phyloP scores from a whole-genome alignment of 2,329 filamentous ascomycete species.

The Exophiala mesophila region DNA sequence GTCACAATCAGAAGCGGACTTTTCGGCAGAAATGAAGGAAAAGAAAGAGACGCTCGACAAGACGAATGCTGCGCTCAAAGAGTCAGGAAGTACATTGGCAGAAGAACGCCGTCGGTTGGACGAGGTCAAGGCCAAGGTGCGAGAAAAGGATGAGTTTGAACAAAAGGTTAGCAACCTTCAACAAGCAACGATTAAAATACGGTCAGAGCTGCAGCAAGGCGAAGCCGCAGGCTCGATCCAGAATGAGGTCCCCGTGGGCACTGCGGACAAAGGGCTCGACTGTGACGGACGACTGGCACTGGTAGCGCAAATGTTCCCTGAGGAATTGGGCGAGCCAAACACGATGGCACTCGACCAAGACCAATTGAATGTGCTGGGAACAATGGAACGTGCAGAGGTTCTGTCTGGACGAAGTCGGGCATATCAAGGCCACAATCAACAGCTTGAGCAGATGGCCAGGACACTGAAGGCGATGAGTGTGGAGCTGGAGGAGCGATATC shows the following conservation, averaged over 20 bases:
- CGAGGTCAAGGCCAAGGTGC: constrained; percentile 60
- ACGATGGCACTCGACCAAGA: constrained; percentile 35
- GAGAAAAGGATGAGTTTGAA: constrained; percentile 59
- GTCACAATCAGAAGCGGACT: constrained; percentile 69
- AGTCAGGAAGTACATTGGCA: constrained; percentile 71
- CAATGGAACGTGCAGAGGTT: constrained; percentile 56
- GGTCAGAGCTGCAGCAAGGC: constrained; percentile 46
- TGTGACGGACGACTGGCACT: constrained; percentile 34
- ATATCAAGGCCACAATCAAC: constrained; percentile 63
- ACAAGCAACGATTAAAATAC: constrained; percentile 67
- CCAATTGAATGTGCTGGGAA: constrained; percentile 40
- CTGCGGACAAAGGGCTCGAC: constrained; percentile 42
- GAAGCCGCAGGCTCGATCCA: constrained; percentile 32
- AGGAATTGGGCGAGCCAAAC: constrained; percentile 36
- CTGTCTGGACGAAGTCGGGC: constrained; percentile 66
- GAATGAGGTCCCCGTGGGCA: constrained; percentile 41
- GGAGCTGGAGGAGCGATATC: constrained; percentile 81
- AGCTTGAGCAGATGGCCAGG: constrained; percentile 62
- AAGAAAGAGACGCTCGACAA: constrained; percentile 81
- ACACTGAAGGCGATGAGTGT: constrained; percentile 72
- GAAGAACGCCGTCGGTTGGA: constrained; percentile 72
- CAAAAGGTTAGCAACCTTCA: constrained; percentile 74
- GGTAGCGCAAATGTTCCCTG: constrained; percentile 36
- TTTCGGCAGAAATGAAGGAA: constrained; percentile 72
- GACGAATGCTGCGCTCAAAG: constrained; percentile 74